phyloP scores from a whole-genome alignment of 495 filamentous ascomycete genomes.

The Talaromyces trachyspermus region DNA sequence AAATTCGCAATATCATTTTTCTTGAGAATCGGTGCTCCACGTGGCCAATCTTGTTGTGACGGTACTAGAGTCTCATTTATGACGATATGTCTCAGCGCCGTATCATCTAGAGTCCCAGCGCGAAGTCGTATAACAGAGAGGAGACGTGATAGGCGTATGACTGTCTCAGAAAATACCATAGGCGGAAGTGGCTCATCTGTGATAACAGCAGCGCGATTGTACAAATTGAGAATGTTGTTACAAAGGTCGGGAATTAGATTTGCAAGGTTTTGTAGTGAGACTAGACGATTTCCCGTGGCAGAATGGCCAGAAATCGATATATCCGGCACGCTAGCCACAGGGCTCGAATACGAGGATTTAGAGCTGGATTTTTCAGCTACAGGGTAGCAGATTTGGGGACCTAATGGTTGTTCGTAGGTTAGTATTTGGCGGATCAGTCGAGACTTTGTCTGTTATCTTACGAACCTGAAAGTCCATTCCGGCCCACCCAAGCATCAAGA shows the following conservation, averaged over 20 bases:
- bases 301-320: constrained; percentile 28
- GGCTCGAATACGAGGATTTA: constrained; percentile 27
- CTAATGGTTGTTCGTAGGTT: too few species aligned
- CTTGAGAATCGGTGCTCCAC: constrained; percentile 31
- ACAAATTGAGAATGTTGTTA: constrained; percentile 76
- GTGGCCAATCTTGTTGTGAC: constrained; percentile 34
- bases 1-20: constrained; percentile 63
- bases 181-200: constrained; percentile 76
- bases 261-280: constrained; percentile 57
- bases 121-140: constrained; percentile 62
- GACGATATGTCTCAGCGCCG: constrained; percentile 61
- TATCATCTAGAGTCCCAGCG: constrained; percentile 59
- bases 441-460: constrained; percentile 5
- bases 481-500: constrained; percentile 79
- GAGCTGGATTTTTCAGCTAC: constrained; percentile 44
- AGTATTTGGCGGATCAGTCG: not conserved
- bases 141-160: constrained; percentile 71
- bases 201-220: constrained; percentile 65
- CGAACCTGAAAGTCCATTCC: constrained; percentile 79
- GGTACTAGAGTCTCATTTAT: constrained; percentile 40
- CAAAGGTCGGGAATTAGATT: constrained; percentile 64
- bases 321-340: constrained; percentile 35
- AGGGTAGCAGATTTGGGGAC: constrained; percentile 59
- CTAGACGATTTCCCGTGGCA: constrained; percentile 39
- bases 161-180: constrained; percentile 71